Evolutionary conservation across 306 rosid species (phyloP), one percentile per base, ranked within the genome.

Genomic region (Crotalaria pallida): DNA sequence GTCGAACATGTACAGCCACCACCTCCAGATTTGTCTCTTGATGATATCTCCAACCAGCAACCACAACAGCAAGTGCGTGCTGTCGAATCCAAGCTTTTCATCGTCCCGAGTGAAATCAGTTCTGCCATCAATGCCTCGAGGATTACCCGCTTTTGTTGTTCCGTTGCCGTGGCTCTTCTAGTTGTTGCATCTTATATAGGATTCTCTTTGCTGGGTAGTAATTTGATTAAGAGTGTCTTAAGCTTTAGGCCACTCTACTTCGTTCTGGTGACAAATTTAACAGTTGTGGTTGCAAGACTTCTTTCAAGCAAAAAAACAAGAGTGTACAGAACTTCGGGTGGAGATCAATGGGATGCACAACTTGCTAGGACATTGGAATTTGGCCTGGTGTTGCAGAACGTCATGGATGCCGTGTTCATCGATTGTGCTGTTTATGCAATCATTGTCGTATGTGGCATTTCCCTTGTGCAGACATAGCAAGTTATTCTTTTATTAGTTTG

Each of bases 391-490:
- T 16, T 80, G 60, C 73, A 65, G 76, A 90, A 71, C 58, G 83
- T 76, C 48, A 51, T 81, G 71, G 86, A 87, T 83, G 92, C 98
- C 10, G 33, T 90, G 40, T 83, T 90, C 81, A 90, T 88, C 78
- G 96, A 85, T 77, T 87, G 80, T 73, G 84, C 90, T 69, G 79
- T 87, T 11, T 93, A 85, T 80, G 84, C 92, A 17, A 41, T 85
- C 5, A 75, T 87, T 33, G 84, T 90, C 19, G 74, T 88, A 8
- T 88, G 92, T 4, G 90, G 95, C 15, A 77, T 90, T 48, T 84
- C 96, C n/a, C 36, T 83, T 17, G 33, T 82, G 68, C 49, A 5
- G 50, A 34, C 59, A 11, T 73, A 22, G 51, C 52, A 13, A 21
- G 70, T 63, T 60, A 71, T 73, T 71, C 55, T 72, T 65, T 1